Conservation (phyloP, 257 asterid genomes). For the Linderniella brevidens region DNA sequence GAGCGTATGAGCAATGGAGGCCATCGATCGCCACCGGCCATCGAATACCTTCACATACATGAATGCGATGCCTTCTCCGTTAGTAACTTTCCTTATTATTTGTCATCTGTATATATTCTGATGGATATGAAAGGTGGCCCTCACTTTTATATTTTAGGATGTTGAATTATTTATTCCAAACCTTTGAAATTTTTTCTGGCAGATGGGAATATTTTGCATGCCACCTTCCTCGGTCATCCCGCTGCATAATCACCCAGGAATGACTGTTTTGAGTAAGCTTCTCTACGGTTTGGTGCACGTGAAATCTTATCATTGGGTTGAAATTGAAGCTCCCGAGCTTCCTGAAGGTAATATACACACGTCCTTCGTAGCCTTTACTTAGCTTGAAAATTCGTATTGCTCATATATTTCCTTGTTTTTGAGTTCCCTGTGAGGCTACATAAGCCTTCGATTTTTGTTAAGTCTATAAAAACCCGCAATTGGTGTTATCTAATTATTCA, state of each 20-base stretch:
- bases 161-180: background rate
- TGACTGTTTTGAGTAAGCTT: conserved; percentile 27
- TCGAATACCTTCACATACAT: conserved; percentile 72
- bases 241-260: conserved; percentile 26
- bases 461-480: background rate
- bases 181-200: conserved; percentile 16
- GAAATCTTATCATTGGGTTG: conserved; percentile 25
- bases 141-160: background rate
- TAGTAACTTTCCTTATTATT: conserved; percentile 17
- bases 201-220: conserved; percentile 97
- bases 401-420: background rate
- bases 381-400: background rate
- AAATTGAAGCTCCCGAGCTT: background rate
- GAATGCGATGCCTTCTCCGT: conserved; percentile 90
- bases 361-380: background rate
- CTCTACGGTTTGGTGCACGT: conserved; percentile 16
- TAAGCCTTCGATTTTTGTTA: too few species aligned
- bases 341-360: background rate
- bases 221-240: conserved; percentile 40
- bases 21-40: conserved; percentile 33
- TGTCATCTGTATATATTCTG: background rate
- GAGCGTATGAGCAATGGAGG: conserved; percentile 38
- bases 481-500: conserved; percentile 8
- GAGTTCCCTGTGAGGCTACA: too few species aligned
- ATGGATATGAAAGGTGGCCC: too few species aligned